A percentile compares a stretch with the other conserved stretches of the same genome.
These are phyloP conservation scores for Penicillium malachiteum DNA, from an alignment of 495 filamentous ascomycete species.

Conservation along the genomic window DNA sequence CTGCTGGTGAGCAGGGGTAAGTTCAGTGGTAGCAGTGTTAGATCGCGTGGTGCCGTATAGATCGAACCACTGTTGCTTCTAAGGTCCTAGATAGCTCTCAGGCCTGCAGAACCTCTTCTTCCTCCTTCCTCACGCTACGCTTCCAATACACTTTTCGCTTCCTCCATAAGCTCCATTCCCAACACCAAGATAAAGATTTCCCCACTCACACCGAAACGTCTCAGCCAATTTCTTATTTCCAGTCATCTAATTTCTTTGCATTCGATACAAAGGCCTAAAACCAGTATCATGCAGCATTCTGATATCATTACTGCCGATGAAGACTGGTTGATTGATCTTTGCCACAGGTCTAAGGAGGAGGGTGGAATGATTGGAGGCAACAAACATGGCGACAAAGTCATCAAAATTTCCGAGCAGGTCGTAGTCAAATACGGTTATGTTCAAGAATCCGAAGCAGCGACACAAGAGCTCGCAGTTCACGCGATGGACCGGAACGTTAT, in stretches of 20 bases:
- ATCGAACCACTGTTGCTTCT: too few relatives aligned
- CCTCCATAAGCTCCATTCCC: too few relatives aligned
- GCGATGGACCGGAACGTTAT: not conserved
- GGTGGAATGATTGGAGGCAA: conserved; percentile 5
- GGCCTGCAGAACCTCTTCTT: too few relatives aligned
- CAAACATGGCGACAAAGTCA: conserved; percentile 2
- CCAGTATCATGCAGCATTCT: conserved; percentile 1
- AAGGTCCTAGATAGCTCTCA: too few relatives aligned
- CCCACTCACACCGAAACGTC: too few relatives aligned
- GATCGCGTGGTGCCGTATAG: too few relatives aligned
- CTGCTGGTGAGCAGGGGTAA: too few relatives aligned
- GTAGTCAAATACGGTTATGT: not conserved
- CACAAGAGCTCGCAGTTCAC: not conserved
- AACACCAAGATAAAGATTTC: too few relatives aligned
- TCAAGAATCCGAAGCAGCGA: not conserved
- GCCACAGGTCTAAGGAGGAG: conserved; percentile 2
- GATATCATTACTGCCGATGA: not conserved
- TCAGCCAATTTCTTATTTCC: not conserved
- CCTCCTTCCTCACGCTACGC: too few relatives aligned
- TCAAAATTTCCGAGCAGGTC: conserved; percentile 2
- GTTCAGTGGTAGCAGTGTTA: too few relatives aligned
- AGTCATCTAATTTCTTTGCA: not conserved
- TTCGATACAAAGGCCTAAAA: not conserved
- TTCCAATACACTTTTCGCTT: too few relatives aligned
- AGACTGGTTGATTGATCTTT: conserved; percentile 7